Evolutionary conservation across 768 basidiomycete genomes (phyloP).

Genomic region (Lactarius quietus): DNA sequence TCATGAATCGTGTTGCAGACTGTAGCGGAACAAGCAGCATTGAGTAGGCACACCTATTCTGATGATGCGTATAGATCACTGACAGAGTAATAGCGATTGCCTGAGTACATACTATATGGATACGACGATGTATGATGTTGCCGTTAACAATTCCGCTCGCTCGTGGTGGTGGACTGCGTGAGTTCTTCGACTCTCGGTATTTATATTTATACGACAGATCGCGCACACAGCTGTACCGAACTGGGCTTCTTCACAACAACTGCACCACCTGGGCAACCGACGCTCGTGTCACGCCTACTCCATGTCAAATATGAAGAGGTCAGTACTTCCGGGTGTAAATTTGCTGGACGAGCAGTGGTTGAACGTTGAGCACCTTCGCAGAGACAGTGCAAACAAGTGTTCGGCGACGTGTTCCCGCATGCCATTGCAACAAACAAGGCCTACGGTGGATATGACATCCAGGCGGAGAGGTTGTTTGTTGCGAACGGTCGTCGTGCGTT

Average conservation of each 20-base stretch:
- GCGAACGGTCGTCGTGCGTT: constrained; percentile 25
- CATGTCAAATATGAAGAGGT: neutral
- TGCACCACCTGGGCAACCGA: constrained; percentile 38
- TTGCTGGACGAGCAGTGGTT: neutral
- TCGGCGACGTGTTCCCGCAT: neutral
- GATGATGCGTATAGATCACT: neutral
- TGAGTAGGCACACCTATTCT: neutral
- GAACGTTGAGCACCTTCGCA: neutral
- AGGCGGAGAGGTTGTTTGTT: constrained; percentile 28
- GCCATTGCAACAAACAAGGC: constrained; percentile 8
- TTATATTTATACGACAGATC: neutral
- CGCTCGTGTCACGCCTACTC: constrained; percentile 14
- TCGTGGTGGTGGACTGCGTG: neutral
- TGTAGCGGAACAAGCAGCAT: neutral
- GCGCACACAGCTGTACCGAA: neutral
- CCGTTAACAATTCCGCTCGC: constrained; percentile 20
- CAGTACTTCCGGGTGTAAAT: neutral
- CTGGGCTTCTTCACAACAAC: neutral
- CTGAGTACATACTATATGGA: constrained; percentile 42
- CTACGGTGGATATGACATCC: constrained; percentile 28
- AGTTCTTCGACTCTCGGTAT: neutral
- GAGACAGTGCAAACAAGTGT: neutral
- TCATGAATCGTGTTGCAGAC: neutral
- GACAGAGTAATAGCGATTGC: constrained; percentile 31
- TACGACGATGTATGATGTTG: constrained; percentile 45